Evolutionary conservation across 441 rosid genomes (phyloP), one percentile per base, ranked within the genome.

Genomic region (Francoa sonchifolia): DNA sequence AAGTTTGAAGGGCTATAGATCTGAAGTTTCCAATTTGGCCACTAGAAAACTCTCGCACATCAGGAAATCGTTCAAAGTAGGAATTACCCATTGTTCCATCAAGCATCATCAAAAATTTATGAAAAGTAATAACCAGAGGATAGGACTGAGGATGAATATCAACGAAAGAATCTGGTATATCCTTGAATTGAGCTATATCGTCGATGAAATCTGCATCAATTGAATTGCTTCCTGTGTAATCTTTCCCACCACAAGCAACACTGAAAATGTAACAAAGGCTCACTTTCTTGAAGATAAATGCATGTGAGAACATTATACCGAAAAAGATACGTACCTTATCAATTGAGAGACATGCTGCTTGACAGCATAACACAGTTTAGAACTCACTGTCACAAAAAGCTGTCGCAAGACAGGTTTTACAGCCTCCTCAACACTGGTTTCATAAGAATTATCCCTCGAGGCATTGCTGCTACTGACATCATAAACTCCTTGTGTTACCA

Each of bases 81-180:
- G 87, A 69, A 27, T 27, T 54, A 4, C 79, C 79, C 3, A 78
- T 10, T 7, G 70, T 62, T 20, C 67, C 73, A 57, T 78, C 77
- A 27, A 78, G 75, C 79, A 74, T 78, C 69, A 61, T 65, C 57
- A 78, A 42, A 39, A 77, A 69, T 54, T 69, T 77, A 3, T 30
- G 42, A 20, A 69, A 74, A 23, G 77, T 69, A 19, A 69, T 63
- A 14, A 69, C 57, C 26, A 78, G 71, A 3, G 79, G 87, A 48
- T 50, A 69, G 8, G 52, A 39, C 3, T 42, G 26, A 0, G 57
- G 27, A 25, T 63, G 48, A 39, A 69, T 42, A 35, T 50, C 68
- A n/a, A 33, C 22, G 33, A 75, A 66, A 1, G 76, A 67, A 60
- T 78, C 65, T 0, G 72, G 80, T 11, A 67, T 61, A 31, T 58